Conservation (phyloP, 2,329 filamentous ascomycete species). For the Phialophora verrucosa region DNA sequence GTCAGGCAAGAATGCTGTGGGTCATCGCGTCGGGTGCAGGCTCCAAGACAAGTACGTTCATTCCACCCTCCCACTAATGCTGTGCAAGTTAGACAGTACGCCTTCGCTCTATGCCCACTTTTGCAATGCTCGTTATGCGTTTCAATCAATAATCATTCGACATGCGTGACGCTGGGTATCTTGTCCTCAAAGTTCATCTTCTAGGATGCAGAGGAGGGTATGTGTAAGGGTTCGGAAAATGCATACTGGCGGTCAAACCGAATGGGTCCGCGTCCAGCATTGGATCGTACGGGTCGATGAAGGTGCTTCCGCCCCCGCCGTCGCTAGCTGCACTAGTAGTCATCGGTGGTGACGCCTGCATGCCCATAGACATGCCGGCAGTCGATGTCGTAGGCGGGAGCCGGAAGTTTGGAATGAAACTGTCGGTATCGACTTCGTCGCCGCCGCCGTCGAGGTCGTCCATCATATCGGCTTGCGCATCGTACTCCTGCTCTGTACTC, state of each 20-base stretch:
- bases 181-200: conserved; percentile 24
- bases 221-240: conserved; percentile 81
- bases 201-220: conserved; percentile 41
- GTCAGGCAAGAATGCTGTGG: not conserved
- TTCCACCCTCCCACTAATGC: conserved; percentile 1
- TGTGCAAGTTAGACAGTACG: conserved; percentile 4
- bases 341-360: conserved; percentile 52
- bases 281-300: conserved; percentile 77
- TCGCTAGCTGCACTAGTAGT: conserved; percentile 48
- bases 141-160: conserved; percentile 1
- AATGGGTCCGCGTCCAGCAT: conserved; percentile 93
- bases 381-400: conserved; percentile 42
- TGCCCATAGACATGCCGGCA: conserved; percentile 48
- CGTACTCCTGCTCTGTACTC: conserved; percentile 92
- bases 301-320: conserved; percentile 50
- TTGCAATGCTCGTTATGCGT: conserved; percentile 10
- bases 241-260: conserved; percentile 91
- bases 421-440: conserved; percentile 70
- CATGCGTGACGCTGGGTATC: not conserved
- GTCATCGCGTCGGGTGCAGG: conserved; percentile 6
- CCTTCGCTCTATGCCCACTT: conserved; percentile 14
- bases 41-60: not conserved
- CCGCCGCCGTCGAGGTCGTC: conserved; percentile 71
- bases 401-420: conserved; percentile 64
- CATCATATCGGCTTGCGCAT: conserved; percentile 85